Evolutionary conservation across 2,329 filamentous ascomycete genomes (phyloP).

Genomic region (Monascus ruber): DNA sequence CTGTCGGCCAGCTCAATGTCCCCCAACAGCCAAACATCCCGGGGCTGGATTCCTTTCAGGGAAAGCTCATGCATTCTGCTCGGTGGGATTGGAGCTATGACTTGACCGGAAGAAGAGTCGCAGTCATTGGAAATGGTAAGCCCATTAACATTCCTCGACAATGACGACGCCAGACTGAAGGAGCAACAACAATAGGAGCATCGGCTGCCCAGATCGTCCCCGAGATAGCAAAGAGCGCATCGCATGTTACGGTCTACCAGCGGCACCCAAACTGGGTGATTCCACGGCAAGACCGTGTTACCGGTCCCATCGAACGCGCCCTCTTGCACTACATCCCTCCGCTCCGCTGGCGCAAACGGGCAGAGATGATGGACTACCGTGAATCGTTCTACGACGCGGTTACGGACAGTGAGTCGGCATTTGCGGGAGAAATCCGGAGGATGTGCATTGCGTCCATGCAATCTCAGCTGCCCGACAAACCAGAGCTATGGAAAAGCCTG

Average conservation of each 20-base stretch:
- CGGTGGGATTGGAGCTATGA: conserved; percentile 51
- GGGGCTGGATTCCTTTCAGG: conserved; percentile 38
- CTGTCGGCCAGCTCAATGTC: conserved; percentile 48
- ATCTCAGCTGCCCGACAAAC: conserved; percentile 35
- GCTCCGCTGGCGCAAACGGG: conserved; percentile 39
- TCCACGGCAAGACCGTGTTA: conserved; percentile 39
- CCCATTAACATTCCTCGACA: too few species aligned
- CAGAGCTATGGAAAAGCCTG: conserved; percentile 42
- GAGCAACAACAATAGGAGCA: conserved; percentile 30
- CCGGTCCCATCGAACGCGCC: conserved; percentile 32
- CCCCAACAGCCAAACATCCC: conserved; percentile 40
- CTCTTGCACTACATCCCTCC: conserved; percentile 42
- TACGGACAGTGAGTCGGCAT: conserved; percentile 26
- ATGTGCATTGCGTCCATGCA: conserved; percentile 31
- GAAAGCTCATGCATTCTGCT: conserved; percentile 46
- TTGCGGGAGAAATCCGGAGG: conserved; percentile 31
- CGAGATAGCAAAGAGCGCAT: conserved; percentile 41
- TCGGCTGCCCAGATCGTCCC: conserved; percentile 50
- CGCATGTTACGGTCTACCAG: conserved; percentile 44
- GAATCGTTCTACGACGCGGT: conserved; percentile 39
- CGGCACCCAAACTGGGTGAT: conserved; percentile 50
- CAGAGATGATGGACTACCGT: conserved; percentile 44
- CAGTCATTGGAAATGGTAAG: conserved; percentile 47
- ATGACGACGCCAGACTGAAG: too few species aligned
- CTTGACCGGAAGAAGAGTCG: conserved; percentile 44